phyloP scores from a whole-genome alignment of 2,329 filamentous ascomycete species.

The Zymoseptoria passerinii region DNA sequence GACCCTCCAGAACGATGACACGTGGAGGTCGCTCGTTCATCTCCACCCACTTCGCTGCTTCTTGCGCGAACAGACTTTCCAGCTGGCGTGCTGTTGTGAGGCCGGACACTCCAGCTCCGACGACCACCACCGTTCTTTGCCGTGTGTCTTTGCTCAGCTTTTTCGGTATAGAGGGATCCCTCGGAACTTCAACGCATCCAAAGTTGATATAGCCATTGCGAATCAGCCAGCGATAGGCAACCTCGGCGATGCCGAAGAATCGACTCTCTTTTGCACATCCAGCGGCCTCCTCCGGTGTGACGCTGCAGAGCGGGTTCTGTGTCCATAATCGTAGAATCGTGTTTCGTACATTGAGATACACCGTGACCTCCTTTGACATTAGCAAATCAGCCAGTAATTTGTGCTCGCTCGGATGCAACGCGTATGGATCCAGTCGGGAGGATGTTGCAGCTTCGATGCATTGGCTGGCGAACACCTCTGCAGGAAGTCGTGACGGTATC shows the following conservation, averaged over 20 bases:
- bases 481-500: conserved; percentile 66
- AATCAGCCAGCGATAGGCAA: conserved; percentile 88
- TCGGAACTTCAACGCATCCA: conserved; percentile 71
- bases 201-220: conserved; percentile 94
- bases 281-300: conserved; percentile 76
- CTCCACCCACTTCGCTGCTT: conserved; percentile 58
- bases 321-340: conserved; percentile 87
- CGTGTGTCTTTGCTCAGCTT: conserved; percentile 37
- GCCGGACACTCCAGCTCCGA: conserved; percentile 92
- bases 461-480: conserved; percentile 77
- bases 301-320: conserved; percentile 71
- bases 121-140: conserved; percentile 69
- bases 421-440: conserved; percentile 81
- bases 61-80: conserved; percentile 75
- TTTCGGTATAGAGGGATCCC: conserved; percentile 15
- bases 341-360: conserved; percentile 93
- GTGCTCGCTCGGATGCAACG: conserved; percentile 78
- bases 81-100: conserved; percentile 87
- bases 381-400: conserved; percentile 70
- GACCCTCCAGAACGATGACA: conserved; percentile 77
- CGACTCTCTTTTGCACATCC: conserved; percentile 81
- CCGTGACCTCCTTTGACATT: conserved; percentile 81
- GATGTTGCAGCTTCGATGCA: conserved; percentile 84
- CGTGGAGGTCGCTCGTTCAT: conserved; percentile 60
- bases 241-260: conserved; percentile 80